A percentile compares a stretch with the other conserved stretches of the same genome.
Conservation (phyloP, 225 moss, liverwort and hornwort genomes). For the Ulota crispa region DNA sequence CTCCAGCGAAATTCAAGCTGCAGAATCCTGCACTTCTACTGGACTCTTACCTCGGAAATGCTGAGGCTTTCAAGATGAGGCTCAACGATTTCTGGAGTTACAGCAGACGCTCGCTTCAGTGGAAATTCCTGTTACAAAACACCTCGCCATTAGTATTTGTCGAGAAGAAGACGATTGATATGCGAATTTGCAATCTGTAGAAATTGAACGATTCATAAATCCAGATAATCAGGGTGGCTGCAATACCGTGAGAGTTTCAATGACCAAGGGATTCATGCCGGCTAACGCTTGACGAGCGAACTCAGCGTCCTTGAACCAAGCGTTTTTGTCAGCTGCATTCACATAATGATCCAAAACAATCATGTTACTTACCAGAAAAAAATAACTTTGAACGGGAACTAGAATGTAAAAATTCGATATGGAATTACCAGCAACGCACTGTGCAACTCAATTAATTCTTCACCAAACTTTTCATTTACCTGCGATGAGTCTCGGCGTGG, state of each 20-base stretch:
- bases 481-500: constrained; percentile 42
- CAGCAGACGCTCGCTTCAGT: constrained; percentile 60
- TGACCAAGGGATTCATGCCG: constrained; percentile 61
- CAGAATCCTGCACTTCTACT: background rate
- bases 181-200: background rate
- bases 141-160: background rate
- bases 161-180: background rate
- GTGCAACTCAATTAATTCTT: background rate
- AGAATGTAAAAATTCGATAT: background rate
- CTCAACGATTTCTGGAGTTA: constrained; percentile 46
- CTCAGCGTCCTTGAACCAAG: constrained; percentile 67
- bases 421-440: background rate
- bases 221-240: background rate
- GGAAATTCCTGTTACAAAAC: constrained; percentile 57
- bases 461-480: constrained; percentile 12
- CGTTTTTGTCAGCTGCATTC: constrained; percentile 41
- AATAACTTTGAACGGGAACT: background rate
- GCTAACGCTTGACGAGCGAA: constrained; percentile 68
- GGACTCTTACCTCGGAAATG: constrained; percentile 39
- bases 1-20: background rate
- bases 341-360: background rate
- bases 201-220: background rate
- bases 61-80: constrained; percentile 56
- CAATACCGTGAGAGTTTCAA: constrained; percentile 40
- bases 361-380: background rate